Evolutionary conservation across 2,329 filamentous ascomycete genomes (phyloP).

Genomic region (Cadophora gregata): DNA sequence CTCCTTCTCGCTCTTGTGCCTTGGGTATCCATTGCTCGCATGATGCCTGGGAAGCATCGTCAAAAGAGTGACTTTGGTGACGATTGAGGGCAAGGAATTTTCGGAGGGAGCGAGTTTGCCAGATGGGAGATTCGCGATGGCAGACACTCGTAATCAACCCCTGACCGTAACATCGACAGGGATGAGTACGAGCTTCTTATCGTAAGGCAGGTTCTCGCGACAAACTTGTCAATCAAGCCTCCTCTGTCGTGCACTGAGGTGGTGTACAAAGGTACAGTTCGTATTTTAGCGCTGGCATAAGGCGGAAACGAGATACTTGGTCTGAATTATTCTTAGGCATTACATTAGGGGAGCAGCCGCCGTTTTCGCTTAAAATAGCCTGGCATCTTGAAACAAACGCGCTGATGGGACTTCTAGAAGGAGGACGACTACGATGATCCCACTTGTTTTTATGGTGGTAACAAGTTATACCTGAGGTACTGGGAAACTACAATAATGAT

Average conservation of each 20-base stretch:
- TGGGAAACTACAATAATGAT: neutral
- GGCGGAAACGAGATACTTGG: conserved; percentile 13
- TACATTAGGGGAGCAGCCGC: conserved; percentile 6
- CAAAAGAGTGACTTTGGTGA: conserved; percentile 37
- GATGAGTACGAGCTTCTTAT: conserved; percentile 24
- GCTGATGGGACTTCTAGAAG: neutral
- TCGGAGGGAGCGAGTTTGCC: conserved; percentile 30
- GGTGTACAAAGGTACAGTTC: conserved; percentile 9
- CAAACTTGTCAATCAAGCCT: conserved; percentile 18
- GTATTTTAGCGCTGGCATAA: conserved; percentile 7
- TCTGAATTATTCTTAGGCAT: conserved; percentile 21
- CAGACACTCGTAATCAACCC: conserved; percentile 37
- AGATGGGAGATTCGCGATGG: conserved; percentile 33
- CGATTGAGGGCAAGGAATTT: conserved; percentile 13
- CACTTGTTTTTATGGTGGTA: neutral
- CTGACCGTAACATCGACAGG: conserved; percentile 34
- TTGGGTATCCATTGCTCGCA: conserved; percentile 78
- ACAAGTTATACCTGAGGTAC: neutral
- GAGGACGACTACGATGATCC: conserved; percentile 1
- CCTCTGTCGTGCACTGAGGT: conserved; percentile 6
- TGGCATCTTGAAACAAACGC: conserved; percentile 31
- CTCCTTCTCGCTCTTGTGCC: conserved; percentile 53
- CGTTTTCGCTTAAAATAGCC: conserved; percentile 15
- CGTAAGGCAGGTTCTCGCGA: conserved; percentile 18
- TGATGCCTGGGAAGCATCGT: conserved; percentile 89